phyloP scores from a whole-genome alignment of 2,329 filamentous ascomycete species.

The Falciphora oryzae region DNA sequence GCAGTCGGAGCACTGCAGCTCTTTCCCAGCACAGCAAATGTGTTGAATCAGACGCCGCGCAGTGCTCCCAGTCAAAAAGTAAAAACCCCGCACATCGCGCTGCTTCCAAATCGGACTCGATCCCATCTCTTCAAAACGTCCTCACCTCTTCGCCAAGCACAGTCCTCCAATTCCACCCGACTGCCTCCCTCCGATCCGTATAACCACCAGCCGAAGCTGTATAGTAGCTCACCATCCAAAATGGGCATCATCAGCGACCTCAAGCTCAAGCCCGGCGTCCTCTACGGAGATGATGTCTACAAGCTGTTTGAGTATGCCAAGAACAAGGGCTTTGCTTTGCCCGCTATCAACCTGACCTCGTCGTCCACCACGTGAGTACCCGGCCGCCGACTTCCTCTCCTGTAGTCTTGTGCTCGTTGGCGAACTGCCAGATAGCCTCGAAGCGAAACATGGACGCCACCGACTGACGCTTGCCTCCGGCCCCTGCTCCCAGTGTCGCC shows the following conservation, averaged over 20 bases:
- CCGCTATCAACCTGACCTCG: slow-evolving; percentile 89
- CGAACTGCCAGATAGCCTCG: no score
- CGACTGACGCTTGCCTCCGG: not conserved
- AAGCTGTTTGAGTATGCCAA: slow-evolving; percentile 84
- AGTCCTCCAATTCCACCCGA: not conserved
- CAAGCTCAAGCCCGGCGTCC: slow-evolving; percentile 47
- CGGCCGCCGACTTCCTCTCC: not conserved
- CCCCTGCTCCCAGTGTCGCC: slow-evolving; percentile 46
- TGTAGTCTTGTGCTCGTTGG: no score
- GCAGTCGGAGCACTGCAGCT: not conserved
- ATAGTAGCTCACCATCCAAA: slow-evolving; percentile 11
- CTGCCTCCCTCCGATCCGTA: not conserved
- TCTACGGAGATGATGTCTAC: slow-evolving; percentile 48
- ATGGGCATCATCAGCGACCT: slow-evolving; percentile 33
- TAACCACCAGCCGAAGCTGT: not conserved
- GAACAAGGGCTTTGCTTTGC: slow-evolving; percentile 82
- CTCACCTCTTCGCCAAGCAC: not conserved
- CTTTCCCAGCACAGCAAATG: not conserved
- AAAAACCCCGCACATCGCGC: slow-evolving; percentile 6
- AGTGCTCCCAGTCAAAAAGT: not conserved
- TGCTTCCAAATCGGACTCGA: not conserved
- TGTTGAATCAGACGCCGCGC: not conserved
- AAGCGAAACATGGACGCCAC: not conserved
- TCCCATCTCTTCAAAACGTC: not conserved
- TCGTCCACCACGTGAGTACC: slow-evolving; percentile 54